Evolutionary conservation across 2,329 filamentous ascomycete genomes (phyloP), one percentile per base, ranked within the genome.

Genomic region (Sporothrix inflata): DNA sequence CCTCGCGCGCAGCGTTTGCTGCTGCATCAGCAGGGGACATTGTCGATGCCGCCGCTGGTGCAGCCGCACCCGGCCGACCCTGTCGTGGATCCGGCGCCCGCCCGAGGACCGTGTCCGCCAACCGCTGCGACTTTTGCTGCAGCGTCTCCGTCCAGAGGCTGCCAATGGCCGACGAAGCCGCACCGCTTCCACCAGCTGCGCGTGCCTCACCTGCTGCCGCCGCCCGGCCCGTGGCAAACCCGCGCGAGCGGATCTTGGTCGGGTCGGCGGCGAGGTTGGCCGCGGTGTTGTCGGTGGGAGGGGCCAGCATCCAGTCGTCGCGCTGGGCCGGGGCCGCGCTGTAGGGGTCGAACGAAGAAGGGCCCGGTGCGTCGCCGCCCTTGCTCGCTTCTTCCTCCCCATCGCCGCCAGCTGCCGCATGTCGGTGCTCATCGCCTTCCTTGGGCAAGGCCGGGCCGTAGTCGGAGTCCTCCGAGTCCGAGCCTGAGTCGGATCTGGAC

Each of bases 141-240:
- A 94, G 92, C 9, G 94, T 97, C 81, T 98, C 95, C 0, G 93
- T 94, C 95, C 95, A 98, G 57, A 95, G 89, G 27, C 89, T 89
- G 78, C 88, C 87, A 61, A 93, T 86, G 9, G 78, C 79, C 11
- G 77, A 77, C n/a, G 79, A 60, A 0, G 77, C 74, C 11, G 76
- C 76, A 2, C 74, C 74, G 9, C 73, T 70, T 9, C 86, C 86
- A 74, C 55, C 63, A 2, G 45, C 68, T 6, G 11, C 51, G 0
- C 55, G 12, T 11, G 77, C 74, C 0, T 76, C 70, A 0, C 79
- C 77, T 4, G 72, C 74, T 4, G 79, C 78, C 2, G 82, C 80
- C n/a, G 81, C 80, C 14, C 83, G 83, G 4, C 87, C 87, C 49
- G 91, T 92, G 69, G 93, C 90, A 84, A 98, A 98, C 76, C 93